Evolutionary conservation across 306 rosid species (phyloP).

Genomic region (Trifolium dubium): DNA sequence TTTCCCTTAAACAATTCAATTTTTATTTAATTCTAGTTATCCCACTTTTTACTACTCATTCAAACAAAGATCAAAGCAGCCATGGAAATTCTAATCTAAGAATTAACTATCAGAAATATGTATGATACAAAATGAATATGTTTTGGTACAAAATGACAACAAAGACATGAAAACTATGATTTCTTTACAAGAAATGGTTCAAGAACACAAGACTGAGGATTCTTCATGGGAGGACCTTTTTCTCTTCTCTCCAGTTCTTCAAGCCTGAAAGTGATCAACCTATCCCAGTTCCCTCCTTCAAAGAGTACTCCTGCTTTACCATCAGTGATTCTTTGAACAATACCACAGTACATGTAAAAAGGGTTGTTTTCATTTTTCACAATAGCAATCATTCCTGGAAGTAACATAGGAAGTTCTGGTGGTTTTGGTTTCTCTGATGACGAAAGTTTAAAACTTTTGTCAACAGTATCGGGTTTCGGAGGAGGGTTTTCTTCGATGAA

Average conservation of each 20-base stretch:
- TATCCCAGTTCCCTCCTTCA: constrained; percentile 56
- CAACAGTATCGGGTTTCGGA: constrained; percentile 45
- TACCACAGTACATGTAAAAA: constrained; percentile 73
- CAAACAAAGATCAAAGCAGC: background rate
- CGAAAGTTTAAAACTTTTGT: constrained; percentile 38
- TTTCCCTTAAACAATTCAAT: background rate
- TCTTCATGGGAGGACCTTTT: constrained; percentile 93
- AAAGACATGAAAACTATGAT: constrained; percentile 28
- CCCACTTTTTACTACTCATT: background rate
- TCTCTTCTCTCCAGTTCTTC: constrained; percentile 89
- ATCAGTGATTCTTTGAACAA: constrained; percentile 53
- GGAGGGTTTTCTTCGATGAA: constrained; percentile 85
- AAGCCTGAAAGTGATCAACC: constrained; percentile 73
- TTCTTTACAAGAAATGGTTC: constrained; percentile 70
- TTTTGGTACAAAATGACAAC: constrained; percentile 9
- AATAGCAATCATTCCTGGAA: constrained; percentile 80
- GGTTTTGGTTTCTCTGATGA: constrained; percentile 62
- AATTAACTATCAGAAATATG: background rate
- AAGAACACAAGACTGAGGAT: constrained; percentile 62
- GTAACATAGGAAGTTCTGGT: constrained; percentile 54
- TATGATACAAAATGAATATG: constrained; percentile 43
- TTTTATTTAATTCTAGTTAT: no score
- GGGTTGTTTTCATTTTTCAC: constrained; percentile 70
- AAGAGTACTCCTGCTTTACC: constrained; percentile 51
- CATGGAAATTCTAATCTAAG: background rate